Conservation (phyloP, 2,329 filamentous ascomycete species). For the Dothideomycetes sp. region DNA sequence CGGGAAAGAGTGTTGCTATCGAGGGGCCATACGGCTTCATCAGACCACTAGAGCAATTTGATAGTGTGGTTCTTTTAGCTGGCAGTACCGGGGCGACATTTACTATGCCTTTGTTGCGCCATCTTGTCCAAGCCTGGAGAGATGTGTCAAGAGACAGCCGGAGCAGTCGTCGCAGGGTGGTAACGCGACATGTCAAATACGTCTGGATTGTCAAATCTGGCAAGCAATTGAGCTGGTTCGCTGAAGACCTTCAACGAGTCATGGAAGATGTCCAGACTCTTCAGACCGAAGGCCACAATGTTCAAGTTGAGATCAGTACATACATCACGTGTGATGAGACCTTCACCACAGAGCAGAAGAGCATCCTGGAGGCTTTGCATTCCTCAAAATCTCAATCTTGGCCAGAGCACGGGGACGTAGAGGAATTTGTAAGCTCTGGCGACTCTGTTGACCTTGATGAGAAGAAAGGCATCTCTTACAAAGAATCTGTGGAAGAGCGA, state of each 20-base stretch:
- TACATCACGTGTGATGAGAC: constrained; percentile 45
- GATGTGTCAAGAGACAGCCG: constrained; percentile 17
- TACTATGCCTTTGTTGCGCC: constrained; percentile 43
- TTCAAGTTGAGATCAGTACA: constrained; percentile 40
- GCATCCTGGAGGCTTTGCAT: constrained; percentile 16
- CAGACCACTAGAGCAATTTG: constrained; percentile 42
- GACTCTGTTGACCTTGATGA: constrained; percentile 7
- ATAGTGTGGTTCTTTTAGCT: constrained; percentile 48
- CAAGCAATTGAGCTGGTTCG: constrained; percentile 42
- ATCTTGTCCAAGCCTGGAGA: constrained; percentile 34
- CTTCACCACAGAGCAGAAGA: constrained; percentile 31
- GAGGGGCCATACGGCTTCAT: constrained; percentile 20
- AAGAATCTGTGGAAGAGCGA: constrained; percentile 18
- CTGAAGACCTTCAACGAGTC: constrained; percentile 36
- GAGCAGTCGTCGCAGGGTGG: constrained; percentile 15
- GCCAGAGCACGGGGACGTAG: constrained; percentile 15
- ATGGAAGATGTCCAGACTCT: constrained; percentile 31
- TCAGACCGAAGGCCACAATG: constrained; percentile 22
- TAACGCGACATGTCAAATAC: constrained; percentile 41
- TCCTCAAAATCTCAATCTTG: no score
- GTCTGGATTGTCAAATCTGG: constrained; percentile 50
- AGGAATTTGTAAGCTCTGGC: constrained; percentile 10
- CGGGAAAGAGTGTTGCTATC: constrained; percentile 9
- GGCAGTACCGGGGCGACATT: constrained; percentile 51
- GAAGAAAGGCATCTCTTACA: constrained; percentile 6